Percentiles rank a stretch among this genome's conserved stretches.
phyloP scores from a whole-genome alignment of 352 stramenopile genomes.

The Pythium pyrilobum region DNA sequence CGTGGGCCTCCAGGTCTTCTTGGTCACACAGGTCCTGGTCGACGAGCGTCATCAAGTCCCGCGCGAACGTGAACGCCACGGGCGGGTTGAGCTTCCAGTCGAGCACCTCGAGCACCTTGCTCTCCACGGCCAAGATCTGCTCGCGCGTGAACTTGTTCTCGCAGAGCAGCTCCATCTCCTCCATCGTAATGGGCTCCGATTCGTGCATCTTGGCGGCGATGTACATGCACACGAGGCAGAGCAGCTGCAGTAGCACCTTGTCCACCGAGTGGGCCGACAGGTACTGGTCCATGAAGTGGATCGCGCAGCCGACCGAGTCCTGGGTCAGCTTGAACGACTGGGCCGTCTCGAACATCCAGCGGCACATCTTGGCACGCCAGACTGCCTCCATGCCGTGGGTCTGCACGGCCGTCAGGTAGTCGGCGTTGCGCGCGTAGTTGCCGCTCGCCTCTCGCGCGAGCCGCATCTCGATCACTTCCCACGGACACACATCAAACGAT shows the following conservation, averaged over 20 bases:
- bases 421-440: slow-evolving; percentile 26
- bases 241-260: slow-evolving; percentile 59
- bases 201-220: slow-evolving; percentile 74
- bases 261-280: slow-evolving; percentile 63
- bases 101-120: slow-evolving; percentile 46
- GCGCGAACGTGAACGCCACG: slow-evolving; percentile 56
- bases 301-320: slow-evolving; percentile 50
- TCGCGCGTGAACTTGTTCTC: slow-evolving; percentile 61
- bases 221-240: slow-evolving; percentile 75
- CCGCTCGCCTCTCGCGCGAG: slow-evolving; percentile 12
- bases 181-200: slow-evolving; percentile 55
- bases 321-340: slow-evolving; percentile 66
- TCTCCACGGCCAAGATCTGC: slow-evolving; percentile 57
- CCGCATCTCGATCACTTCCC: slow-evolving; percentile 18
- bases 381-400: slow-evolving; percentile 51
- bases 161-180: slow-evolving; percentile 72
- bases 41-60: slow-evolving; percentile 50
- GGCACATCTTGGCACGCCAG: slow-evolving; percentile 69
- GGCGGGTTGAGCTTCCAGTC: slow-evolving; percentile 65
- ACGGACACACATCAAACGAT: slow-evolving; percentile 9
- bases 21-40: slow-evolving; percentile 3
- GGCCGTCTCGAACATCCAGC: slow-evolving; percentile 76
- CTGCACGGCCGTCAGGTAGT: slow-evolving; percentile 45
- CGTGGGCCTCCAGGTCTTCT: slow-evolving; percentile 6
- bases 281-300: slow-evolving; percentile 74